A percentile compares a stretch with the other conserved stretches of the same genome.
Evolutionary conservation across 805 yeast genomes (phyloP).

Genomic region (Metschnikowia anglica): DNA sequence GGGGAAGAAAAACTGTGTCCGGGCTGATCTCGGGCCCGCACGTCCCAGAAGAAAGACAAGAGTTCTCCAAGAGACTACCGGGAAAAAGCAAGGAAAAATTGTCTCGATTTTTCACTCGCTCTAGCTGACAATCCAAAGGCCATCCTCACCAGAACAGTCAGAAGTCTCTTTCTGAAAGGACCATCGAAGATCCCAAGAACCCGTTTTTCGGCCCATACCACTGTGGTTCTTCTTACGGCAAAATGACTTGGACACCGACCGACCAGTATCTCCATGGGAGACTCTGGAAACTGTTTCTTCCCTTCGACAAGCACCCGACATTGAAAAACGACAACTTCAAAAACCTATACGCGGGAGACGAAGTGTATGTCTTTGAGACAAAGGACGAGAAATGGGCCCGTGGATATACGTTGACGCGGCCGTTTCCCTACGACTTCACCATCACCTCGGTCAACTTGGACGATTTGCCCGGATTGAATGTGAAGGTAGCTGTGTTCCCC

Average conservation of each 20-base stretch:
- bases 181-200: too few species aligned
- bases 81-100: too few species aligned
- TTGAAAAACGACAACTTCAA: constrained; percentile 40
- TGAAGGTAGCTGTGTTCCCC: constrained; percentile 62
- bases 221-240: too few species aligned
- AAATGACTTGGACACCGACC: constrained; percentile 39
- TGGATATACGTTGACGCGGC: constrained; percentile 68
- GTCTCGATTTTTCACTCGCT: too few species aligned
- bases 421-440: constrained; percentile 67
- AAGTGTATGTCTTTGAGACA: constrained; percentile 69
- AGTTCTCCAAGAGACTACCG: too few species aligned
- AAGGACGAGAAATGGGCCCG: constrained; percentile 69
- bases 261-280: constrained; percentile 37
- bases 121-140: too few species aligned
- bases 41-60: too few species aligned
- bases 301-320: constrained; percentile 41
- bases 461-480: constrained; percentile 56
- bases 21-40: too few species aligned
- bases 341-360: constrained; percentile 74
- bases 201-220: too few species aligned
- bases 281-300: constrained; percentile 40
- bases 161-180: too few species aligned
- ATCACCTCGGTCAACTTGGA: constrained; percentile 61
- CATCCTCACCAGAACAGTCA: too few species aligned
- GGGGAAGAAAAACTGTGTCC: too few species aligned